Percentiles rank a stretch among this genome's conserved stretches.
Conservation (phyloP, 2,329 filamentous ascomycete genomes). For the Phyllosticta citrichinensis region DNA sequence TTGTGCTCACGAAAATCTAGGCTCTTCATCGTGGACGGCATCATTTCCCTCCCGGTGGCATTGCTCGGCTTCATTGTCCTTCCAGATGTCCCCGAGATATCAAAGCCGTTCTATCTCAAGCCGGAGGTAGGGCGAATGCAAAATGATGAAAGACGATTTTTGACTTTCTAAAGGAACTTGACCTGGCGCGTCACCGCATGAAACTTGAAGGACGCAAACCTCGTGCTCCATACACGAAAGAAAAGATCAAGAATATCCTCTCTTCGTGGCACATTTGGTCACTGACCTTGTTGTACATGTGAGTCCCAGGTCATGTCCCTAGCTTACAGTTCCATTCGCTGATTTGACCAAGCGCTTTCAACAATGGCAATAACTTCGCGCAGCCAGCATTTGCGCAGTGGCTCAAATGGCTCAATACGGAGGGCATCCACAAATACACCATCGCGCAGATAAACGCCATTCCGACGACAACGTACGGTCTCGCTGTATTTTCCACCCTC, state of each 20-base stretch:
- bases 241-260: conserved; percentile 51
- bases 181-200: conserved; percentile 41
- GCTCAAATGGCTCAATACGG: conserved; percentile 29
- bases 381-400: conserved; percentile 48
- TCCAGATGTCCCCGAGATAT: conserved; percentile 43
- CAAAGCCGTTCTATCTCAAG: conserved; percentile 39
- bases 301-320: conserved; percentile 9
- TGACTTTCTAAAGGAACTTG: conserved; percentile 26
- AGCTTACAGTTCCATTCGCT: neutral
- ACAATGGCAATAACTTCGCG: conserved; percentile 42
- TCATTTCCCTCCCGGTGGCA: conserved; percentile 44
- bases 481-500: conserved; percentile 50
- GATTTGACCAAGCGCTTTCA: conserved; percentile 39
- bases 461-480: conserved; percentile 40
- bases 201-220: conserved; percentile 37
- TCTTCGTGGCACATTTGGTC: conserved; percentile 55
- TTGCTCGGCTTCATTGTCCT: conserved; percentile 39
- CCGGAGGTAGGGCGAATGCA: conserved; percentile 22
- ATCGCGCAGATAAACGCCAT: conserved; percentile 47
- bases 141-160: conserved; percentile 12
- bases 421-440: conserved; percentile 31
- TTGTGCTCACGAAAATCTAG: neutral
- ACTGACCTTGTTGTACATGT: conserved; percentile 49
- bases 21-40: conserved; percentile 44
- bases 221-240: conserved; percentile 36